These are phyloP conservation scores for Penicillium sp. DNA, from an alignment of 2,329 filamentous ascomycete genomes.

Conservation along the genomic window DNA sequence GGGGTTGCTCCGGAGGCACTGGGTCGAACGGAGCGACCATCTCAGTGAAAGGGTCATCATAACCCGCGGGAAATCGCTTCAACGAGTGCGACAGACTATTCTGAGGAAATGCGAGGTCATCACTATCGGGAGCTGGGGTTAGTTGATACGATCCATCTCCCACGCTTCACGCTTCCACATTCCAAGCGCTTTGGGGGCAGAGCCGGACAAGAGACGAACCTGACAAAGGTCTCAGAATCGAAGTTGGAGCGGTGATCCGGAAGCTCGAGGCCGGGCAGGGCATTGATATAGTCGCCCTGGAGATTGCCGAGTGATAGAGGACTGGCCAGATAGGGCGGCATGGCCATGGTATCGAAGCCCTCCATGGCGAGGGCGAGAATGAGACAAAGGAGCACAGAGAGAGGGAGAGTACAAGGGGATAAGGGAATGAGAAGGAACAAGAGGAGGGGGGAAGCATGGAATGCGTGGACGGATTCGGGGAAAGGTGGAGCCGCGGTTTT, in stretches of 20 bases:
- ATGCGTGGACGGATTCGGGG: conserved; percentile 26
- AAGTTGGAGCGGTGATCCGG: conserved; percentile 58
- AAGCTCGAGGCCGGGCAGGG: conserved; percentile 51
- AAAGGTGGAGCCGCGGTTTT: conserved; percentile 28
- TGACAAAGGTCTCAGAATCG: conserved; percentile 57
- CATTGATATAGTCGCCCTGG: conserved; percentile 47
- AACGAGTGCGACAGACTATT: conserved; percentile 38
- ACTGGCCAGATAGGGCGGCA: conserved; percentile 57
- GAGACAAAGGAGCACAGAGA: conserved; percentile 3
- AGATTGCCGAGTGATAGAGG: conserved; percentile 54
- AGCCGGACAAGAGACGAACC: conserved; percentile 43
- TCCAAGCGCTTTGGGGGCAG: not conserved
- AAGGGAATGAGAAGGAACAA: conserved; percentile 5
- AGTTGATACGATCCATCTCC: not conserved
- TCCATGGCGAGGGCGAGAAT: conserved; percentile 42
- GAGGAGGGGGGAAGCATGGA: conserved; percentile 3
- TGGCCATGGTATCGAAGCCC: conserved; percentile 57
- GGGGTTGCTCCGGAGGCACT: conserved; percentile 44
- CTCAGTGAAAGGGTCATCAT: conserved; percentile 52
- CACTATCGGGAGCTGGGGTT: conserved; percentile 34
- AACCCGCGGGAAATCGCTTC: conserved; percentile 49
- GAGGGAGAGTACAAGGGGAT: conserved; percentile 8
- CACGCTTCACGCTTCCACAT: too few species aligned
- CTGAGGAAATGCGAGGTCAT: conserved; percentile 50
- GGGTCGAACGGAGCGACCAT: conserved; percentile 44